Evolutionary conservation across 78 protist genomes (phyloP).

Genomic region (Speleostelium caveatum): DNA sequence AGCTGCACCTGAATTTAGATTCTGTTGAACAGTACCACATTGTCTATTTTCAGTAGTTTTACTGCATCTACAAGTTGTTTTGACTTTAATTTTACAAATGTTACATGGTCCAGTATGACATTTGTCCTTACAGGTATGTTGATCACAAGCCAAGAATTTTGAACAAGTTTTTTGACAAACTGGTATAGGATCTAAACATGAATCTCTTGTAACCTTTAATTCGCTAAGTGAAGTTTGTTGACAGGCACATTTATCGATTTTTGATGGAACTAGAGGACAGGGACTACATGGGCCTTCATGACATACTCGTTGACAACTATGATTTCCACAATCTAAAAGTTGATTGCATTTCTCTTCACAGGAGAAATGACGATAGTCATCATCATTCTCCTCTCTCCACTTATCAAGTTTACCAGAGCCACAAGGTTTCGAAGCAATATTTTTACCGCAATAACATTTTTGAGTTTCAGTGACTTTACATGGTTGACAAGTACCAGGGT

Average conservation of each 20-base stretch:
- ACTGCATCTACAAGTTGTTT: constrained; percentile 66
- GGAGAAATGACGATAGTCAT: constrained; percentile 26
- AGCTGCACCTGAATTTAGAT: neutral
- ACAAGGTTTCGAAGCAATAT: constrained; percentile 15
- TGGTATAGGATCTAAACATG: constrained; percentile 78
- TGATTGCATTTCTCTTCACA: constrained; percentile 38
- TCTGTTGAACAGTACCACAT: constrained; percentile 61
- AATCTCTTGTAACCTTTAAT: neutral
- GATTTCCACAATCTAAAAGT: constrained; percentile 46
- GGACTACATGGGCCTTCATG: constrained; percentile 79
- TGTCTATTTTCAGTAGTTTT: constrained; percentile 43
- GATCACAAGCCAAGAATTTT: constrained; percentile 42
- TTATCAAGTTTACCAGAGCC: constrained; percentile 36
- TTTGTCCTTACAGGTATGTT: constrained; percentile 54
- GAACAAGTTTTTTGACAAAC: constrained; percentile 62
- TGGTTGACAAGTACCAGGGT: constrained; percentile 65
- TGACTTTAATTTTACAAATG: constrained; percentile 55
- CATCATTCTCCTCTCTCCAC: neutral
- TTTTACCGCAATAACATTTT: constrained; percentile 77
- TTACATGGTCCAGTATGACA: constrained; percentile 82
- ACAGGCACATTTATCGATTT: constrained; percentile 25
- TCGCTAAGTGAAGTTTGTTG: neutral
- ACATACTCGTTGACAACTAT: constrained; percentile 37
- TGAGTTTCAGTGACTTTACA: constrained; percentile 66
- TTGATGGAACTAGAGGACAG: constrained; percentile 42